phyloP scores from a whole-genome alignment of 1,284 basidiomycete genomes.

The Rhodofomes roseus region DNA sequence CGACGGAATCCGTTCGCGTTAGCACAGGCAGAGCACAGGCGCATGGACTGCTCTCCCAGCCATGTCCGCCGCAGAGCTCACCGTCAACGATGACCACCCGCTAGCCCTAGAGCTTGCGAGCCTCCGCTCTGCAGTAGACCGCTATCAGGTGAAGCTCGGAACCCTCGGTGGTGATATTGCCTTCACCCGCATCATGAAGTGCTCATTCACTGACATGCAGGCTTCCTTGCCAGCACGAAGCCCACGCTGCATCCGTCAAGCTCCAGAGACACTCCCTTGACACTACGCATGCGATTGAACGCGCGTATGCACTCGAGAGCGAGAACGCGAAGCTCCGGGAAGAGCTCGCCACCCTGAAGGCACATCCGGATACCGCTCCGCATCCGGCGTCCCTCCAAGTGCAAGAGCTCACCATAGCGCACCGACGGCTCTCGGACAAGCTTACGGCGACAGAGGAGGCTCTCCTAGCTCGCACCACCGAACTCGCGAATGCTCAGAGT shows the following conservation, averaged over 20 bases:
- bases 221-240: constrained; percentile 53
- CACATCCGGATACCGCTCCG: constrained; percentile 40
- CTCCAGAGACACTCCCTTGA: constrained; percentile 61
- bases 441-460: constrained; percentile 53
- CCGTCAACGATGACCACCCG: constrained; percentile 51
- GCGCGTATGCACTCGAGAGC: constrained; percentile 44
- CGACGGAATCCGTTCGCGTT: neutral
- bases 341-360: constrained; percentile 51
- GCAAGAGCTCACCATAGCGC: constrained; percentile 60
- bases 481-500: constrained; percentile 39
- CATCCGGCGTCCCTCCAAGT: constrained; percentile 48
- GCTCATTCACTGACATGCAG: constrained; percentile 26
- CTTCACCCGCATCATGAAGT: constrained; percentile 11
- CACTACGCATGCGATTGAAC: constrained; percentile 44
- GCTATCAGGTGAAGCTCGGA: constrained; percentile 54
- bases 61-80: constrained; percentile 13
- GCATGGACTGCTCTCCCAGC: neutral
- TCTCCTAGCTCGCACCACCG: constrained; percentile 45
- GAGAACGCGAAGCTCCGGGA: constrained; percentile 52
- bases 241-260: constrained; percentile 58
- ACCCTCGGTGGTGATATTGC: constrained; percentile 9
- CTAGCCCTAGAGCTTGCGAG: constrained; percentile 61
- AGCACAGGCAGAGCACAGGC: neutral
- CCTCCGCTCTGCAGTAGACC: constrained; percentile 57
- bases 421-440: constrained; percentile 66